These are phyloP conservation scores for Kwoniella mangroviensis DNA, from an alignment of 768 basidiomycete species.

Conservation along the genomic window DNA sequence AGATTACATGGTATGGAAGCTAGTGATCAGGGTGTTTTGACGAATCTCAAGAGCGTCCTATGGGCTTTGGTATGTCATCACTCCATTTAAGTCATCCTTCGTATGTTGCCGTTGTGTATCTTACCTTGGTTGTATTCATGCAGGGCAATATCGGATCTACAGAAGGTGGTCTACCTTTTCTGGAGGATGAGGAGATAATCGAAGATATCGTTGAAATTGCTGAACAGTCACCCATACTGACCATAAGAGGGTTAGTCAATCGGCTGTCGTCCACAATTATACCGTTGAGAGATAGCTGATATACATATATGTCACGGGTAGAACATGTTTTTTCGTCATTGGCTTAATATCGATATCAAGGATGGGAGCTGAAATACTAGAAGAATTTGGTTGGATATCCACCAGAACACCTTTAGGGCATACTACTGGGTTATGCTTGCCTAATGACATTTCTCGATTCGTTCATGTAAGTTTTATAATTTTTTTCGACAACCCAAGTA, in stretches of 20 bases:
- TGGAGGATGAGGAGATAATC: constrained; percentile 94
- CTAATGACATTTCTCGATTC: constrained; percentile 79
- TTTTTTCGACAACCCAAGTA: too few species aligned
- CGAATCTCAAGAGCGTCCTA: constrained; percentile 89
- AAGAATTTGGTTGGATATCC: constrained; percentile 91
- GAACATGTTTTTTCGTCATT: constrained; percentile 94
- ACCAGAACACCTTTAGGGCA: constrained; percentile 81
- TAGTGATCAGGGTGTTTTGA: constrained; percentile 78
- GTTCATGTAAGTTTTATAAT: constrained; percentile 66
- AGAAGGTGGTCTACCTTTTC: constrained; percentile 85
- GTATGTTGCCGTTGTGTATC: too few species aligned
- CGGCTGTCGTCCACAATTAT: too few species aligned
- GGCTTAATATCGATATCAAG: constrained; percentile 89
- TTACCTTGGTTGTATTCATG: not conserved
- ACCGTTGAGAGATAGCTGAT: not conserved
- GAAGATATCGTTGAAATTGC: constrained; percentile 89
- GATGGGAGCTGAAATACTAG: constrained; percentile 89
- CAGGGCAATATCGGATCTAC: constrained; percentile 95
- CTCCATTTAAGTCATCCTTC: not conserved
- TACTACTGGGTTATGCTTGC: constrained; percentile 89
- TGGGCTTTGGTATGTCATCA: constrained; percentile 85
- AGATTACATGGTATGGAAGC: constrained; percentile 82
- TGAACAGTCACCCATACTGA: constrained; percentile 83
- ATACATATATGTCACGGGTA: constrained; percentile 52
- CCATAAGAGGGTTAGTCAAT: constrained; percentile 82